Evolutionary conservation across 2,329 filamentous ascomycete genomes (phyloP).

Genomic region (Alternaria conjuncta): DNA sequence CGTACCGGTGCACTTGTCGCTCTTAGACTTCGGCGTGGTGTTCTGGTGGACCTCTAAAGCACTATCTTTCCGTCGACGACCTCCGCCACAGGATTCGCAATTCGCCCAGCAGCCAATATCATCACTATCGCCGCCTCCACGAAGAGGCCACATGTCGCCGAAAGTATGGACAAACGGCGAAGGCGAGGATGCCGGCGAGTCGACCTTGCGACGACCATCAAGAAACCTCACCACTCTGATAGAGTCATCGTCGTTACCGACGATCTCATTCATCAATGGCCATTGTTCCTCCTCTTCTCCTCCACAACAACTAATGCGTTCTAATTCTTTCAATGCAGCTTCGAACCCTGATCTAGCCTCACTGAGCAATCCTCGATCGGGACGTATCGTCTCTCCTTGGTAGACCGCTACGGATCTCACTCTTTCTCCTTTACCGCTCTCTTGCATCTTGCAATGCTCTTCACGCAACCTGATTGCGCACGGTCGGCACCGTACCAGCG

Average conservation of each 20-base stretch:
- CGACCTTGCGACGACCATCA: not conserved
- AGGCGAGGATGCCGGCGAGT: not conserved
- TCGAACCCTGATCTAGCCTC: constrained; percentile 1
- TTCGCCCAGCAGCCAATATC: not conserved
- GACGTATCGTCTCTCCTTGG: constrained; percentile 1
- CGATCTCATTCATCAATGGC: not conserved
- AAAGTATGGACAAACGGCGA: not conserved
- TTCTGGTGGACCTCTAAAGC: not conserved
- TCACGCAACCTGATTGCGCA: constrained; percentile 8
- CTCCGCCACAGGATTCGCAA: not conserved
- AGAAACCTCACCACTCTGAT: constrained; percentile 1
- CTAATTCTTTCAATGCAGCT: not conserved
- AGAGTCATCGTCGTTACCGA: not conserved
- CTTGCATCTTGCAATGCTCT: not conserved
- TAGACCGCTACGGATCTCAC: not conserved
- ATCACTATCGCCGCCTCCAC: not conserved
- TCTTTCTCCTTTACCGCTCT: not conserved
- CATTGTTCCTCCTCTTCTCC: not conserved
- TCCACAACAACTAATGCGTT: not conserved
- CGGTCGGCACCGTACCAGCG: constrained; percentile 8
- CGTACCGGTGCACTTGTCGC: not conserved
- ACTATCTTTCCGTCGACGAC: not conserved
- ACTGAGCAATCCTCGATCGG: not conserved
- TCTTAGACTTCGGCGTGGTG: not conserved
- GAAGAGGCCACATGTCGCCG: not conserved